phyloP scores from a whole-genome alignment of 202 grass and related monocot species.

The Carex arenaria region DNA sequence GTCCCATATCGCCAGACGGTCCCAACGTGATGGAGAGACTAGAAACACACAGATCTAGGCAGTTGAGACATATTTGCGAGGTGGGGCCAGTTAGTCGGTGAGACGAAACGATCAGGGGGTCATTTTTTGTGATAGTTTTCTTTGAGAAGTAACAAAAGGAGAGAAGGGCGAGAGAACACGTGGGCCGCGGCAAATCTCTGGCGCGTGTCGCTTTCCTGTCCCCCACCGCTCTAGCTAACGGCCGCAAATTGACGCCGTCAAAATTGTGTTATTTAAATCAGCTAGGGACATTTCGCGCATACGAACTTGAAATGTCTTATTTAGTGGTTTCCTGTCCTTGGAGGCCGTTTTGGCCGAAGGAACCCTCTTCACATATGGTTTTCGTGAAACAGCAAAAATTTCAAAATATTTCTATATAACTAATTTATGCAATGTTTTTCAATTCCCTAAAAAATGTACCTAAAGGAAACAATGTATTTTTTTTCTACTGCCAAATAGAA shows the following conservation, averaged over 20 bases:
- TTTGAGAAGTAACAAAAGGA: background rate
- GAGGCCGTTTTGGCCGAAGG: background rate
- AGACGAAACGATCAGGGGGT: background rate
- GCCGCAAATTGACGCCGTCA: constrained; percentile 21
- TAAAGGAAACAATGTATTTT: too few relatives aligned
- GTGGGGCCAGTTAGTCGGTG: background rate
- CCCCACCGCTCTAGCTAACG: background rate
- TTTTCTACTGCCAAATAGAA: too few relatives aligned
- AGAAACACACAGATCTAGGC: background rate
- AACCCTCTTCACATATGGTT: background rate
- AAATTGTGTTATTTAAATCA: background rate
- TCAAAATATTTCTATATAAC: background rate
- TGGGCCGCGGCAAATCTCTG: background rate
- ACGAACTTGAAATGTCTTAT: background rate
- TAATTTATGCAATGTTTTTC: background rate
- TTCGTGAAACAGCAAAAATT: background rate
- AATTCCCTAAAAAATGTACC: background rate
- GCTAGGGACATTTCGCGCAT: background rate
- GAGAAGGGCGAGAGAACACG: background rate
- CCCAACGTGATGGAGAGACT: background rate
- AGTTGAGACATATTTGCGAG: background rate
- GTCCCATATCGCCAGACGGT: background rate
- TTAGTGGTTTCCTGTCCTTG: background rate
- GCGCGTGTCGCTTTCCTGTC: constrained; percentile 12
- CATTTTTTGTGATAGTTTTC: constrained; percentile 2